Evolutionary conservation across 441 rosid species (phyloP), one percentile per base, ranked within the genome.

Genomic region (Brassica hybrid): DNA sequence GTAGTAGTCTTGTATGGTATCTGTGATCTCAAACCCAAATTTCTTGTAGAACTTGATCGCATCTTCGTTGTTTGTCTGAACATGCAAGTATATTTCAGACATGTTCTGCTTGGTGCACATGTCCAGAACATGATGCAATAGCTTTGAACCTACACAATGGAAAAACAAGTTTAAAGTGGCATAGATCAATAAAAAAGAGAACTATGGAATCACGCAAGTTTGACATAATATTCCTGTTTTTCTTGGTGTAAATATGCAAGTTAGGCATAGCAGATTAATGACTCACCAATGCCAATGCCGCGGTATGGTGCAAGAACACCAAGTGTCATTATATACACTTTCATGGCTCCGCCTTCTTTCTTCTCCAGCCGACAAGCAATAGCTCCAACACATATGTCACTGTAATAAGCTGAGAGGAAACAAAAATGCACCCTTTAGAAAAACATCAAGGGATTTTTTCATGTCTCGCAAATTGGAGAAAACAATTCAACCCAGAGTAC

Each of bases 291-390:
- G 70, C 99, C 97, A n/a, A 93, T 85, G 50, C 97, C 97, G 7
- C 98, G 95, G 84, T 96, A 96, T 30, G 98, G 98, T 45, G 99
- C 99, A 80, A 96, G 86, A 64, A 96, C 98, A 76, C 98, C 99
- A 75, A 96, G 82, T 25, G 99, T 96, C 99, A 96, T 96, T 84
- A 96, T 93, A 83, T 93, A 96, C 67, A 93, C 95, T 67, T 90
- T 83, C 71, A 88, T 30, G n/a, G 80, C 81, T 36, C 98, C 96
- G 0, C 90, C 85, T 83, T 92, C 99, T 89, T 90, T 92, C 38
- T 34, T 92, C 89, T 95, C 98, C 78, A 93, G 83, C 73, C 99
- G 92, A 82, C 98, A 95, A n/a, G 98, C 97, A 77, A 96, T 91
- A 54, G 99, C 86, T 66, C 99, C 98, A 25, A 93, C 99, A 65